Percentiles rank a stretch among this genome's conserved stretches.
Evolutionary conservation across 306 rosid genomes (phyloP).

Genomic region (Geum urbanum): DNA sequence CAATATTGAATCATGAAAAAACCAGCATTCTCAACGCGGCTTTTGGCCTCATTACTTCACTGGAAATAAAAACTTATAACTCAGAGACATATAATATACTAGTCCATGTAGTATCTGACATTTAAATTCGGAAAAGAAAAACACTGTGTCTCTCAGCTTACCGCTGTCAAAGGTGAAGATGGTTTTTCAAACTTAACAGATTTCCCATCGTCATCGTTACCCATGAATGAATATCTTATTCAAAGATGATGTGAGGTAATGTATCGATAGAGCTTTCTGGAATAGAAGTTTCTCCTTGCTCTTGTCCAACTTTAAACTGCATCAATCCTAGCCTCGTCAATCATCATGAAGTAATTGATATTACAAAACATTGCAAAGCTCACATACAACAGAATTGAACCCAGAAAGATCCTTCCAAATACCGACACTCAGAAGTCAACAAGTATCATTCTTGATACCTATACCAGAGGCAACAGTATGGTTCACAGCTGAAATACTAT

Average conservation of each 20-base stretch:
- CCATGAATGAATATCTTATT: constrained; percentile 44
- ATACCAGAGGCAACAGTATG: background rate
- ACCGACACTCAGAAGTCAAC: background rate
- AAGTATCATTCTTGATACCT: background rate
- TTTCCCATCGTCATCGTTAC: constrained; percentile 68
- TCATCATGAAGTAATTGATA: background rate
- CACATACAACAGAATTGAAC: background rate
- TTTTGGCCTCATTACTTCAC: constrained; percentile 9
- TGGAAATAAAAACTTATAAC: constrained; percentile 12
- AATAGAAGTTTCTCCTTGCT: constrained; percentile 25
- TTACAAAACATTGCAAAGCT: background rate
- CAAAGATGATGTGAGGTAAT: background rate
- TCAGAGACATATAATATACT: background rate
- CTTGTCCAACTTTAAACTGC: constrained; percentile 3
- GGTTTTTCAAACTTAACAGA: constrained; percentile 55
- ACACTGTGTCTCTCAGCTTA: constrained; percentile 35
- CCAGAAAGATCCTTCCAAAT: background rate
- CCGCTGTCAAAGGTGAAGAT: constrained; percentile 59
- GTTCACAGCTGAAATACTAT: background rate
- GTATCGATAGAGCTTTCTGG: constrained; percentile 17
- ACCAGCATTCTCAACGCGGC: background rate
- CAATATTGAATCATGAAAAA: background rate
- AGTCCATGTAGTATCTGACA: background rate
- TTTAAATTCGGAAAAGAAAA: background rate
- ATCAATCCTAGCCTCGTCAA: constrained; percentile 19